Evolutionary conservation across 192 early-diverging fungal genomes (phyloP), one percentile per base, ranked within the genome.

Genomic region (Mortierella antarctica): DNA sequence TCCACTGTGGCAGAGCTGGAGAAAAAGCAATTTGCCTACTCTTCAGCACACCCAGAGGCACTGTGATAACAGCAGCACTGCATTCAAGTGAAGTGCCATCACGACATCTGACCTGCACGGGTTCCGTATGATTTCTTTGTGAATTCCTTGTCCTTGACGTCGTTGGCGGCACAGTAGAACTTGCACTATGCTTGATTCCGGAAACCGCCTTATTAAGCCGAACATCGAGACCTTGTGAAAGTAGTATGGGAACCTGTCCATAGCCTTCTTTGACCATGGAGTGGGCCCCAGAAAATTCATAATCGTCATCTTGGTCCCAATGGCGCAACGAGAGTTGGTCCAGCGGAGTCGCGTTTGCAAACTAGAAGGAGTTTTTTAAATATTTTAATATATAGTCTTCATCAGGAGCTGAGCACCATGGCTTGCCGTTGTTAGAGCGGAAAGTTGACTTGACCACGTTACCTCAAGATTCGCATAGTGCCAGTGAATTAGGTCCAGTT

Each of bases 391-490:
- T 44, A 64, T 15, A 1, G 17, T 52, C 7, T 10, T 41, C 7
- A 17, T 11, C 0, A 17, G 62, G 14, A 52, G 5, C 12, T 1
- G 47, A 3, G 5, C 15, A 17, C 49, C 15, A 7, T 49, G 5
- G 31, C 0, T 45, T n/a, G 7, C 0, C 45, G 49, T 39, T 7
- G n/a, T 40, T 31, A 11, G 8, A 6, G 39, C 57, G 17, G 18
- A 15, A 14, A 44, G 18, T 15, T 18, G 44, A 47, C 0, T 51
- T 7, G 20, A 45, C 20, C 31, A 39, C 2, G 6, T 46, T 62
- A 80, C 77, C 77, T 80, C 85, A 13, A 87, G 60, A 51, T 85
- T 83, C 7, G 86, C 83, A 63, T 81, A 73, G 61, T 85, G 83
- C 83, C 83, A 88, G 46, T 87, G 74, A 15, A 88, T 82, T 12